These are phyloP conservation scores for Trichoderma brevicompactum DNA, from an alignment of 2,329 filamentous ascomycete species.

Conservation along the genomic window DNA sequence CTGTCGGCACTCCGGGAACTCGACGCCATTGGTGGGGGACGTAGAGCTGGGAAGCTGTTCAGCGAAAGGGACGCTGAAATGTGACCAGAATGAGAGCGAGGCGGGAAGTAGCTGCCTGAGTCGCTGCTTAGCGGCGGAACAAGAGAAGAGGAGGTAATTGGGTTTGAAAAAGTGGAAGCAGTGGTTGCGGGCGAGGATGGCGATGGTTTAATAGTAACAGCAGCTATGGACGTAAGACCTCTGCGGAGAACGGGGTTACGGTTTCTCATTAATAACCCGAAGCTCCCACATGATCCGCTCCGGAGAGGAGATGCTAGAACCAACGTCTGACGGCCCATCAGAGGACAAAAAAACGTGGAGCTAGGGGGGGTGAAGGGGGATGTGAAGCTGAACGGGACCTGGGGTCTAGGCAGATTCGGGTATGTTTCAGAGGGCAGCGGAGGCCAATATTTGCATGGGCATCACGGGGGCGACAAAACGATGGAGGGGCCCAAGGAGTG, in stretches of 20 bases:
- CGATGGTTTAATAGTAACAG: conserved; percentile 18
- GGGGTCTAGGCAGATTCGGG: conserved; percentile 22
- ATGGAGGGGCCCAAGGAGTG: background rate
- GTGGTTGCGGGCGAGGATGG: conserved; percentile 18
- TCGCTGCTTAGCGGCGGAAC: conserved; percentile 10
- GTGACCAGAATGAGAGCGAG: conserved; percentile 35
- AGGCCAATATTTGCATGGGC: conserved; percentile 21
- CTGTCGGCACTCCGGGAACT: conserved; percentile 46
- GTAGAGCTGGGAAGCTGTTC: conserved; percentile 37
- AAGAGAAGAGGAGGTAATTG: conserved; percentile 8
- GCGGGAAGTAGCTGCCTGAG: background rate
- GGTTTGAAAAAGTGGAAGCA: conserved; percentile 16
- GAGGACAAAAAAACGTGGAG: conserved; percentile 28
- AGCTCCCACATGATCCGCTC: conserved; percentile 29
- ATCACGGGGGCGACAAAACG: conserved; percentile 14
- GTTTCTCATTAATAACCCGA: conserved; percentile 31
- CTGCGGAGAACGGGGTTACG: conserved; percentile 26
- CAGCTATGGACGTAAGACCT: conserved; percentile 16
- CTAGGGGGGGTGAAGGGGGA: conserved; percentile 26
- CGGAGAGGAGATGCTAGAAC: conserved; percentile 30
- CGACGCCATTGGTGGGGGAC: conserved; percentile 29
- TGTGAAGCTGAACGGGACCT: conserved; percentile 13
- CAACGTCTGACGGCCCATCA: conserved; percentile 32
- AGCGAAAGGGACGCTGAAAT: conserved; percentile 25
- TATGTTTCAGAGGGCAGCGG: conserved; percentile 26